These are phyloP conservation scores for Microdochium paspali DNA, from an alignment of 2,329 filamentous ascomycete species.

Conservation along the genomic window DNA sequence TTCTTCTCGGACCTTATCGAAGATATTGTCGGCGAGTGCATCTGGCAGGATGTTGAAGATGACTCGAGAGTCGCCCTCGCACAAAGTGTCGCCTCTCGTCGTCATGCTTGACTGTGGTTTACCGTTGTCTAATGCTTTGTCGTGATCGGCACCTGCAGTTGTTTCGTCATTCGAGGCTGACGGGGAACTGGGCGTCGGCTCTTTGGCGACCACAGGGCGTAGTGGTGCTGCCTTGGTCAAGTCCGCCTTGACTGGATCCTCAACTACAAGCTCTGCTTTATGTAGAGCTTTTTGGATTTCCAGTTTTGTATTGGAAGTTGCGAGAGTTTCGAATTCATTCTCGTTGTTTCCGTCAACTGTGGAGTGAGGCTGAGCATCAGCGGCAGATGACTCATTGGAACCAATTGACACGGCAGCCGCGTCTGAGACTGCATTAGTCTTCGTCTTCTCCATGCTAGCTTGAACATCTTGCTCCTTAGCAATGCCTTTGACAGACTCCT, in stretches of 20 bases:
- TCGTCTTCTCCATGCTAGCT: neutral
- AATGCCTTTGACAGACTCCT: neutral
- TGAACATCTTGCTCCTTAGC: neutral
- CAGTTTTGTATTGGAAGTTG: neutral
- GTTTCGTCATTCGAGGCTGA: neutral
- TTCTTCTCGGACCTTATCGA: conserved; percentile 62
- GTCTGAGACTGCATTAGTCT: neutral
- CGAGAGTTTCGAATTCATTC: neutral
- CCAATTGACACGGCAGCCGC: neutral
- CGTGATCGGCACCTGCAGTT: no score
- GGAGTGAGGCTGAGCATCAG: neutral
- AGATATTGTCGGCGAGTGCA: conserved; percentile 47
- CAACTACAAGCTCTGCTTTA: neutral
- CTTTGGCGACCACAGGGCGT: neutral
- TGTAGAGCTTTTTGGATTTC: conserved; percentile 1
- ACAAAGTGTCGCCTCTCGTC: conserved; percentile 43
- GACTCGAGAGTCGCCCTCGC: conserved; percentile 73
- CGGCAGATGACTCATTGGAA: neutral
- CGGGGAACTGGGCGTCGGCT: neutral
- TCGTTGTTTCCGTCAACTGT: neutral
- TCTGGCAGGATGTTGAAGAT: conserved; percentile 59
- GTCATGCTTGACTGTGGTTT: conserved; percentile 12
- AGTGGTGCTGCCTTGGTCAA: neutral
- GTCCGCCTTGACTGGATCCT: neutral
- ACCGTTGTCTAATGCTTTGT: no score